Percentiles rank a stretch among this genome's conserved stretches.
These are phyloP conservation scores for Psilocybe azurescens DNA, from an alignment of 768 basidiomycete species.

Conservation along the genomic window DNA sequence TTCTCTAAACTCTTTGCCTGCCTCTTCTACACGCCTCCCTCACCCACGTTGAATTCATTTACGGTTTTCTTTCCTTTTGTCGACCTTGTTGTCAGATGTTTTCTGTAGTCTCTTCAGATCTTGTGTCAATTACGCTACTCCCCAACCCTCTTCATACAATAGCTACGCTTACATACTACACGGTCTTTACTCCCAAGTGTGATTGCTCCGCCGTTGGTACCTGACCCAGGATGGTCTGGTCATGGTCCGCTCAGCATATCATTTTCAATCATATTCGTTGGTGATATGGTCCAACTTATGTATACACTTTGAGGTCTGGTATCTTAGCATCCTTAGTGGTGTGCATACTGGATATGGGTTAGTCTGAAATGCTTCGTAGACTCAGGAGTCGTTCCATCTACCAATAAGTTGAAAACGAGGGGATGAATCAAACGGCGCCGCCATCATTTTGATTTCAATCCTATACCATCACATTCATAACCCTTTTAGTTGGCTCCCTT, in stretches of 20 bases:
- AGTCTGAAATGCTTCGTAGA: not conserved
- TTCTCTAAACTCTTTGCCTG: not conserved
- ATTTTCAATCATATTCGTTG: not conserved
- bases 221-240: not conserved
- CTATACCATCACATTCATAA: not conserved
- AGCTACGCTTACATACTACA: conserved; percentile 15
- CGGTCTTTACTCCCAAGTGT: conserved; percentile 12
- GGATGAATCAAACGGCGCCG: no score
- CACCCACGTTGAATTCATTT: not conserved
- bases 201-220: not conserved
- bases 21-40: not conserved
- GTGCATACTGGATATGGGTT: not conserved
- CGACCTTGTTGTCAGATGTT: conserved; percentile 13
- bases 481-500: not conserved
- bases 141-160: conserved; percentile 3
- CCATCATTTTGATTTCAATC: no score
- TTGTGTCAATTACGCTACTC: conserved; percentile 16
- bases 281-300: not conserved
- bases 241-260: not conserved
- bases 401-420: no score
- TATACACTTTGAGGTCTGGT: not conserved
- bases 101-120: conserved; percentile 7
- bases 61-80: not conserved
- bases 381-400: no score
- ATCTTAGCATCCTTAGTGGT: not conserved